phyloP scores from a whole-genome alignment of 306 rosid genomes.

The Astragalus glycyphyllos region DNA sequence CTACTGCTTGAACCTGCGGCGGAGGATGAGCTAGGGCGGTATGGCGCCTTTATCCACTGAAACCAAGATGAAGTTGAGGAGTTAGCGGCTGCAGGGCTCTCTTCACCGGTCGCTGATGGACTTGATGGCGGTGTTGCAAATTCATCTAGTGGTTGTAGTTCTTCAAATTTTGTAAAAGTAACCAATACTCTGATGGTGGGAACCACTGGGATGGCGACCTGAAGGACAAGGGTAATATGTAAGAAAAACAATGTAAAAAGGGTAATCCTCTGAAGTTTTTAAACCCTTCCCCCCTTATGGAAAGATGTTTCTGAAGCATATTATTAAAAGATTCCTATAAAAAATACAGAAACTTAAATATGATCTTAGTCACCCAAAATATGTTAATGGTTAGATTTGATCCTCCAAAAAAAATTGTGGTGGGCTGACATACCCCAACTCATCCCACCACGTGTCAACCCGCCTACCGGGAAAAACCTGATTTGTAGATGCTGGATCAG shows the following conservation, averaged over 20 bases:
- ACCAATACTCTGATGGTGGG: conserved; percentile 94
- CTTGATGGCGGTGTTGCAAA: conserved; percentile 89
- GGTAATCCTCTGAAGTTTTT: neutral
- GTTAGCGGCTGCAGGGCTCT: conserved; percentile 62
- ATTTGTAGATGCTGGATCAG: too few species aligned
- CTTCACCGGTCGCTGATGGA: conserved; percentile 65
- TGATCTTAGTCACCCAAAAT: too few species aligned
- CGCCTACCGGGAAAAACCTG: too few species aligned
- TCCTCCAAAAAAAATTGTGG: too few species aligned
- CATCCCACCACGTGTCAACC: too few species aligned
- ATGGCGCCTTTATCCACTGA: conserved; percentile 97
- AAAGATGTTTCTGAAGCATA: neutral
- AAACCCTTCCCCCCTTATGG: neutral
- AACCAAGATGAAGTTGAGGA: conserved; percentile 82
- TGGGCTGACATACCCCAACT: too few species aligned
- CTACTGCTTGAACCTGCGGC: conserved; percentile 67
- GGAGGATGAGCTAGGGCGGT: conserved; percentile 65
- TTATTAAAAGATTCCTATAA: neutral
- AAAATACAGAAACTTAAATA: neutral
- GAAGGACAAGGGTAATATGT: conserved; percentile 1
- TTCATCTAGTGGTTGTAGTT: conserved; percentile 78
- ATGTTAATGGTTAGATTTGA: too few species aligned
- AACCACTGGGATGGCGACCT: conserved; percentile 98
- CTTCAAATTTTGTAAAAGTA: conserved; percentile 94
- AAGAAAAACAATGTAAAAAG: neutral